Evolutionary conservation across 2,329 filamentous ascomycete species (phyloP).

Genomic region (Arthrobotrys iridis): DNA sequence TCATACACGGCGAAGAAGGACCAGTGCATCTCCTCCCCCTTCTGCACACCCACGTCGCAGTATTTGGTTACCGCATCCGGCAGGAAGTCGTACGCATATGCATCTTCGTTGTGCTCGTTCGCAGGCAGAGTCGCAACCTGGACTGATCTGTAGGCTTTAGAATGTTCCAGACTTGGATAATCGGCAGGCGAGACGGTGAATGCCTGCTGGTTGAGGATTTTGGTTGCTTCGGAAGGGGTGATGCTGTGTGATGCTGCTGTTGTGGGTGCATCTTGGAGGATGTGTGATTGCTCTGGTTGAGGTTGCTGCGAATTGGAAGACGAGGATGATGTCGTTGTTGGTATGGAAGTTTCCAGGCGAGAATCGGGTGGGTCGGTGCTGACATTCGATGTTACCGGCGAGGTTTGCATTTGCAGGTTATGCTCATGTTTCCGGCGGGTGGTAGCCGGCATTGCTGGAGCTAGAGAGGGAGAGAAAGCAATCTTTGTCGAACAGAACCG

Average conservation of each 20-base stretch:
- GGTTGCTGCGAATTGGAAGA: neutral
- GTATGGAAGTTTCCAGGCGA: constrained; percentile 10
- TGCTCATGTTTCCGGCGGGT: constrained; percentile 15
- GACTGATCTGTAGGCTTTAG: constrained; percentile 22
- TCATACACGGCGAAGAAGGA: constrained; percentile 49
- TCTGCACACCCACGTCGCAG: neutral
- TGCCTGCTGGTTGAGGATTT: constrained; percentile 35
- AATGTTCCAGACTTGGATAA: neutral
- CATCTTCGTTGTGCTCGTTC: constrained; percentile 48
- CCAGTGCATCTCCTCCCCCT: constrained; percentile 8
- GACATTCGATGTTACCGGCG: constrained; percentile 9
- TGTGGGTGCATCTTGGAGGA: neutral
- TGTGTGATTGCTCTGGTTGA: constrained; percentile 12
- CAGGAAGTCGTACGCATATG: constrained; percentile 34
- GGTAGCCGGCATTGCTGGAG: constrained; percentile 20
- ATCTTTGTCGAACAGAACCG: neutral
- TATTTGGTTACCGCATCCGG: constrained; percentile 21
- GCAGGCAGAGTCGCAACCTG: constrained; percentile 44
- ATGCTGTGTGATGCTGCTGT: constrained; percentile 3
- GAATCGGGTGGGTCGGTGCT: neutral
- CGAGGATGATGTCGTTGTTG: neutral
- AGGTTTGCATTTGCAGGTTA: constrained; percentile 11
- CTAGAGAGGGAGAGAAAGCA: neutral
- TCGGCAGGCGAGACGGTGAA: constrained; percentile 15
- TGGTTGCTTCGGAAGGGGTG: constrained; percentile 27